Conservation (phyloP, 257 asterid genomes). For the Fraxinus anomala region DNA sequence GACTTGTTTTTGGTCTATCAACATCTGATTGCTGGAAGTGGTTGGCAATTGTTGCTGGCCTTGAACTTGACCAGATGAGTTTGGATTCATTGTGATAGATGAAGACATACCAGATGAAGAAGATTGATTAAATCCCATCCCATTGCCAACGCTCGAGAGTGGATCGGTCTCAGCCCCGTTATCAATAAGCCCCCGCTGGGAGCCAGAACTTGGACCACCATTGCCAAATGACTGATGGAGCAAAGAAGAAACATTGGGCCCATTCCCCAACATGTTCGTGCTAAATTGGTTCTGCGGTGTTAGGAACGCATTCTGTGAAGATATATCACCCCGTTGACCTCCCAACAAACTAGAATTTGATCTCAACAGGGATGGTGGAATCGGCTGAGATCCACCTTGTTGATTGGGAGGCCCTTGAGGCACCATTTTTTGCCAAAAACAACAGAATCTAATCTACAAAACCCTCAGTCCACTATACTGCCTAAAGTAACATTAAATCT, state of each 20-base stretch:
- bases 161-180: neutral
- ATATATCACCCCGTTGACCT: constrained; percentile 75
- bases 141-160: constrained; percentile 42
- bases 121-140: constrained; percentile 30
- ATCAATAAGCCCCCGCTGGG: constrained; percentile 21
- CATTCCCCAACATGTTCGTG: neutral
- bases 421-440: constrained; percentile 51
- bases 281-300: constrained; percentile 63
- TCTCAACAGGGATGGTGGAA: constrained; percentile 17
- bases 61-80: neutral
- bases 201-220: constrained; percentile 38
- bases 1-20: neutral
- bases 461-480: constrained; percentile 25
- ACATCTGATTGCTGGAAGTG: neutral
- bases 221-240: constrained; percentile 79
- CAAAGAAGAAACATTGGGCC: neutral
- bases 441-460: constrained; percentile 14
- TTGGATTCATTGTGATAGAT: constrained; percentile 1
- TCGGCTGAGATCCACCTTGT: constrained; percentile 18
- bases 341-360: constrained; percentile 10
- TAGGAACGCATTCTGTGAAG: constrained; percentile 61
- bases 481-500: constrained; percentile 30
- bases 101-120: constrained; percentile 24
- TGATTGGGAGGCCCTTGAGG: constrained; percentile 74
- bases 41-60: neutral